These are phyloP conservation scores for Alternaria arborescens DNA, from an alignment of 2,329 filamentous ascomycete species.

Conservation along the genomic window DNA sequence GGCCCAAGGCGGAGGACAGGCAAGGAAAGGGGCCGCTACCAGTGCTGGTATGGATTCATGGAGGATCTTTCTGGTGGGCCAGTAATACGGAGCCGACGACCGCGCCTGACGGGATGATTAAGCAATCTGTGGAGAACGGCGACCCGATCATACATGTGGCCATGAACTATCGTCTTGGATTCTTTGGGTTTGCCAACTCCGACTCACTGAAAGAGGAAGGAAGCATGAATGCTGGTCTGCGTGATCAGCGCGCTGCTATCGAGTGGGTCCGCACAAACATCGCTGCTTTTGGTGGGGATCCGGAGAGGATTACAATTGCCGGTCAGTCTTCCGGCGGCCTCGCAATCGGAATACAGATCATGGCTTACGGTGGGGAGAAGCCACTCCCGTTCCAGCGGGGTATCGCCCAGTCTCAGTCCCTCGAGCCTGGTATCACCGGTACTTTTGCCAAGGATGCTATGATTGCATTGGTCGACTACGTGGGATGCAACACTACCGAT, in stretches of 20 bases:
- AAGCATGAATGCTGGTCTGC: slow-evolving; percentile 50
- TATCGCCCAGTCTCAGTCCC: slow-evolving; percentile 56
- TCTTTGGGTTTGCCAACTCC: slow-evolving; percentile 52
- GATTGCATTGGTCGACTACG: slow-evolving; percentile 52
- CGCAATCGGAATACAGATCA: slow-evolving; percentile 45
- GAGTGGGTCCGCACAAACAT: slow-evolving; percentile 54
- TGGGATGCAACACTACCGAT: slow-evolving; percentile 54
- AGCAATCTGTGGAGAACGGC: slow-evolving; percentile 57
- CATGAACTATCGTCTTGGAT: slow-evolving; percentile 50
- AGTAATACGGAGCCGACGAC: slow-evolving; percentile 48
- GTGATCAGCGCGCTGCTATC: slow-evolving; percentile 51
- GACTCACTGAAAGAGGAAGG: slow-evolving; percentile 42
- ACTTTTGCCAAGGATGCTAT: slow-evolving; percentile 61
- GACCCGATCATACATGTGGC: slow-evolving; percentile 50
- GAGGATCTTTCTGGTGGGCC: slow-evolving; percentile 53
- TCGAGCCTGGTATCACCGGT: slow-evolving; percentile 60
- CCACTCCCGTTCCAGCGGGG: slow-evolving; percentile 40
- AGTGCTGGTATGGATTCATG: slow-evolving; percentile 68
- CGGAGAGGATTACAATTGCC: slow-evolving; percentile 50
- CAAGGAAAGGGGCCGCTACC: slow-evolving; percentile 54
- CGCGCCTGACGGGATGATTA: slow-evolving; percentile 57
- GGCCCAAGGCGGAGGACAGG: slow-evolving; percentile 55
- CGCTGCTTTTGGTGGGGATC: slow-evolving; percentile 45
- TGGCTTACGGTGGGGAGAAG: slow-evolving; percentile 44
- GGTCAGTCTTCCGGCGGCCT: slow-evolving; percentile 51